Evolutionary conservation across 768 basidiomycete species (phyloP).

Genomic region (Collybia nuda): DNA sequence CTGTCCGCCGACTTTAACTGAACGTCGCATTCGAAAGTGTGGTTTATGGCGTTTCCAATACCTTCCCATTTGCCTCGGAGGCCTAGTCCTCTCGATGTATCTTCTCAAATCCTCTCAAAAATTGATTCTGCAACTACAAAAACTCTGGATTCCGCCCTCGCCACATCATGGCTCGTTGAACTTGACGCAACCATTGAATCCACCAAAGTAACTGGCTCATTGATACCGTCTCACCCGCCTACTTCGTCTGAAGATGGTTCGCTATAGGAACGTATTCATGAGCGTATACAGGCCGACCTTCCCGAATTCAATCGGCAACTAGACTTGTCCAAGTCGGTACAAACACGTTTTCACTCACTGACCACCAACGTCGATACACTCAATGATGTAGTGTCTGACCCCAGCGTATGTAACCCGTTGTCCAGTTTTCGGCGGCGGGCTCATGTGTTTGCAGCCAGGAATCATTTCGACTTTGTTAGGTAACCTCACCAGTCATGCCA

Average conservation of each 20-base stretch:
- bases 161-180: slow-evolving; percentile 69
- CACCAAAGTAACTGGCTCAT: slow-evolving; percentile 58
- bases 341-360: slow-evolving; percentile 54
- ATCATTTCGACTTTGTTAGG: slow-evolving; percentile 59
- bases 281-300: slow-evolving; percentile 66
- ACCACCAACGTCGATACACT: slow-evolving; percentile 53
- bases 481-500: slow-evolving; percentile 57
- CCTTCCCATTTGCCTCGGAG: slow-evolving; percentile 74
- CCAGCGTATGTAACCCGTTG: slow-evolving; percentile 49
- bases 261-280: slow-evolving; percentile 64
- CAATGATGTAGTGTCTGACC: slow-evolving; percentile 48
- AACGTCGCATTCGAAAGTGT: too few species aligned
- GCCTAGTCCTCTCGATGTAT: slow-evolving; percentile 58
- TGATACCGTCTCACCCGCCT: not conserved
- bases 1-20: not conserved
- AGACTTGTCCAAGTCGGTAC: slow-evolving; percentile 61
- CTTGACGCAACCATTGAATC: slow-evolving; percentile 68
- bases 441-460: slow-evolving; percentile 52
- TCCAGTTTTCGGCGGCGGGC: not conserved
- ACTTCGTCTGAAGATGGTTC: slow-evolving; percentile 12
- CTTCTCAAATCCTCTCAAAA: slow-evolving; percentile 69
- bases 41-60: slow-evolving; percentile 74
- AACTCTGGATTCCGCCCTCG: slow-evolving; percentile 58
- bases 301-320: slow-evolving; percentile 66
- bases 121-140: slow-evolving; percentile 61